phyloP scores from a whole-genome alignment of 2,329 filamentous ascomycete species.

The Ceratocystis diversiconidia region DNA sequence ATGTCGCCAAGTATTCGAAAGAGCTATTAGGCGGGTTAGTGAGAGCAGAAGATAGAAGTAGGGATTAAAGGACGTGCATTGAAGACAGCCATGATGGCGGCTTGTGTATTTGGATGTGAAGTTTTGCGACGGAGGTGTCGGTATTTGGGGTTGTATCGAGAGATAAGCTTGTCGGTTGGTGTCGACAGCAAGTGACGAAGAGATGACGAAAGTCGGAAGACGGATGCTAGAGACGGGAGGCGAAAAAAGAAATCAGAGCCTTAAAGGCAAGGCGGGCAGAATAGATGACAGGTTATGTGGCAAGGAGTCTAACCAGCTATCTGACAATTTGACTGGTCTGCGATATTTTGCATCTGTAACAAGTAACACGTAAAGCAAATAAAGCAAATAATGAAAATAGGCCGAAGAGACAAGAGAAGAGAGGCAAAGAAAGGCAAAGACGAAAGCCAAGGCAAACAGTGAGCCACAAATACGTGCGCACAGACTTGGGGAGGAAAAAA shows the following conservation, averaged over 20 bases:
- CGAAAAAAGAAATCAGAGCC: not conserved
- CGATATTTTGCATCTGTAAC: not conserved
- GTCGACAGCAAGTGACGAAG: not conserved
- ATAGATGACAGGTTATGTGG: too few species aligned
- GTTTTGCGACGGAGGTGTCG: not conserved
- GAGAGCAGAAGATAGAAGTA: not conserved
- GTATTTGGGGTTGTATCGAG: not conserved
- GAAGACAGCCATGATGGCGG: slow-evolving; percentile 28
- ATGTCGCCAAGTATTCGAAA: slow-evolving; percentile 73
- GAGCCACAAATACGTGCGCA: not conserved
- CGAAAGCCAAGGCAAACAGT: not conserved
- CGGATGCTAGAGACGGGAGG: not conserved
- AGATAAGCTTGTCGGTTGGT: not conserved
- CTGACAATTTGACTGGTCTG: not conserved
- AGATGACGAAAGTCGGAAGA: not conserved
- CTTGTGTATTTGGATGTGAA: not conserved
- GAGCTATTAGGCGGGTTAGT: slow-evolving; percentile 27
- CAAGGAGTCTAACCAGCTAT: not conserved
- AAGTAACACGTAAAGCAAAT: slow-evolving; percentile 5
- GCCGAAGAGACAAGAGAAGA: not conserved
- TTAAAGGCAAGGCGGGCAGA: not conserved
- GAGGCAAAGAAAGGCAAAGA: not conserved
- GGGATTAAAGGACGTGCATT: slow-evolving; percentile 24
- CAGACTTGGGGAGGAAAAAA: not conserved
- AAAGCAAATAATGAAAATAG: not conserved